These are phyloP conservation scores for Excoecaria cochinchinensis DNA, from an alignment of 345 rosid genomes.

Conservation along the genomic window DNA sequence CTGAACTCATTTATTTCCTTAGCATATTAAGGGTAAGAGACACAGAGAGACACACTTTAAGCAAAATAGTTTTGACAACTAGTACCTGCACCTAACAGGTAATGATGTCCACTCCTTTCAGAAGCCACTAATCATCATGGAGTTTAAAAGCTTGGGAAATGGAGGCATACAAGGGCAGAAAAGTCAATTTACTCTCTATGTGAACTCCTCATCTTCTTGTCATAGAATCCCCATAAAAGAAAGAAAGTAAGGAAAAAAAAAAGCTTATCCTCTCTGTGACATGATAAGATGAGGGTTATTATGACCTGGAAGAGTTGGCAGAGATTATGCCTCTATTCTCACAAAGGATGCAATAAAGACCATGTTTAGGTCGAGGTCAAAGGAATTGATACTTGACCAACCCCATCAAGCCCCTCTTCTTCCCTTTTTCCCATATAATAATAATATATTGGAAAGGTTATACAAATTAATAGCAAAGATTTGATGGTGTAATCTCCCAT, in stretches of 20 bases:
- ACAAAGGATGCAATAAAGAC: conserved; percentile 32
- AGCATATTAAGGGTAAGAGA: conserved; percentile 27
- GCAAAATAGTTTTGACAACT: conserved; percentile 40
- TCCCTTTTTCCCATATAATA: background rate
- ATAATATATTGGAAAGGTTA: background rate
- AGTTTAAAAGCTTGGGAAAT: conserved; percentile 21
- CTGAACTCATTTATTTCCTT: conserved; percentile 25
- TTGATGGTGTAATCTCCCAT: conserved; percentile 12
- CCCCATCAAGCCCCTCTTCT: background rate
- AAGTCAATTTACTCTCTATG: conserved; percentile 21
- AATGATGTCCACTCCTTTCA: conserved; percentile 36
- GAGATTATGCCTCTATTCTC: conserved; percentile 34
- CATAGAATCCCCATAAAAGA: conserved; percentile 16
- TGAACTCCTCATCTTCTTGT: conserved; percentile 8
- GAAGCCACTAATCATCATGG: conserved; percentile 26
- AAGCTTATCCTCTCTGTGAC: conserved; percentile 19
- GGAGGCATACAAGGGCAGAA: conserved; percentile 25
- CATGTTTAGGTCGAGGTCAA: conserved; percentile 19
- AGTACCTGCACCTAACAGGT: conserved; percentile 39
- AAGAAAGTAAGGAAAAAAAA: background rate
- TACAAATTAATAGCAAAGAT: background rate
- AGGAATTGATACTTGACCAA: conserved; percentile 9
- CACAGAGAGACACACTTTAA: conserved; percentile 32
- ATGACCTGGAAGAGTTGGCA: conserved; percentile 32
- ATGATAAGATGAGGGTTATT: conserved; percentile 34